Conservation (phyloP, 352 stramenopile genomes). For the Phytophthora parvispora region DNA sequence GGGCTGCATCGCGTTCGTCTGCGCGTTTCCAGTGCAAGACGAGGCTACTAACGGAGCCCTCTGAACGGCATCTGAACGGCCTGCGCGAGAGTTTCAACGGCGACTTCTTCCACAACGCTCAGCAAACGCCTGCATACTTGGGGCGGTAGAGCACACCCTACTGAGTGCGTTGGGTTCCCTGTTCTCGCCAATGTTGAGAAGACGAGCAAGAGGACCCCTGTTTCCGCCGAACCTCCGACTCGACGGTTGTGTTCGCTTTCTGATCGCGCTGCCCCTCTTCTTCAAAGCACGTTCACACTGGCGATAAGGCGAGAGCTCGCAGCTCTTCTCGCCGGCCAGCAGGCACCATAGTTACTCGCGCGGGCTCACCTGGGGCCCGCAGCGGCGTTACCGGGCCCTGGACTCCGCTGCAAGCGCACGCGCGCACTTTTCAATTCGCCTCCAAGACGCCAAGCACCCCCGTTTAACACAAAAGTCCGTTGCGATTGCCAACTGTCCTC, state of each 20-base stretch:
- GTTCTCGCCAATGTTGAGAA: neutral
- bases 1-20: conserved; percentile 17
- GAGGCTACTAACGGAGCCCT: conserved; percentile 3
- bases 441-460: neutral
- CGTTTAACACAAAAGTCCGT: conserved; percentile 10
- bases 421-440: conserved; percentile 22
- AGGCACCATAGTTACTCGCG: conserved; percentile 5
- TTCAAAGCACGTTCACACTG: conserved; percentile 27
- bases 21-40: neutral
- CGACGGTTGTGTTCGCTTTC: conserved; percentile 30
- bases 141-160: neutral
- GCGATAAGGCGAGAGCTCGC: conserved; percentile 24
- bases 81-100: conserved; percentile 7
- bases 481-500: conserved; percentile 2
- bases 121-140: neutral
- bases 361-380: conserved; percentile 3
- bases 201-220: neutral
- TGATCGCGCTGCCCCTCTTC: conserved; percentile 2
- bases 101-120: conserved; percentile 11
- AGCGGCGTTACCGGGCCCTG: conserved; percentile 5
- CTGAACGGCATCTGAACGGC: conserved; percentile 9
- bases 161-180: no score
- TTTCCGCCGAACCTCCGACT: neutral
- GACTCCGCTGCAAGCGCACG: conserved; percentile 21
- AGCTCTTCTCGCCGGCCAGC: conserved; percentile 1